phyloP scores from a whole-genome alignment of 1,284 basidiomycete genomes.

The Austroboletus novae-zelandiae region DNA sequence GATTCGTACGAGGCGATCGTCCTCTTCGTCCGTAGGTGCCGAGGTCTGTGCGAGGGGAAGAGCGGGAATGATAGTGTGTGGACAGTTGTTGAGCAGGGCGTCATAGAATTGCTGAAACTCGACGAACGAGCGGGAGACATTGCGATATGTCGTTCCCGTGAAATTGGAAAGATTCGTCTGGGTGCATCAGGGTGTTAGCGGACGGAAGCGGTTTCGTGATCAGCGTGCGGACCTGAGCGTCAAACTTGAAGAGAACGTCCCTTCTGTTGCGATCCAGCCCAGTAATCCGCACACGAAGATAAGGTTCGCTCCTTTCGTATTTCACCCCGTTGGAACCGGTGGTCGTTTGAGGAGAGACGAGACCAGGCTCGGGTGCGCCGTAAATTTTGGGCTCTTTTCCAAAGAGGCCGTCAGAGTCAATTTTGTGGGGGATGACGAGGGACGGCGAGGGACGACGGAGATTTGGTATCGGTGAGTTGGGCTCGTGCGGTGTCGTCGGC shows the following conservation, averaged over 20 bases:
- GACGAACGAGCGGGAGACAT: conserved; percentile 86
- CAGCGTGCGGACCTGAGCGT: conserved; percentile 72
- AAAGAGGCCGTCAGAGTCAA: conserved; percentile 54
- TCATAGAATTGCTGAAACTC: conserved; percentile 94
- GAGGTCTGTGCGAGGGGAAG: conserved; percentile 90
- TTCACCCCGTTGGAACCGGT: conserved; percentile 62
- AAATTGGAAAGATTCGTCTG: conserved; percentile 94
- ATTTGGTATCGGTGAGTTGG: conserved; percentile 49
- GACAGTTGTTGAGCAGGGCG: conserved; percentile 76
- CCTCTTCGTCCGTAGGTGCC: conserved; percentile 93
- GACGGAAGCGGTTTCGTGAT: not conserved
- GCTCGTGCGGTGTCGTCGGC: conserved; percentile 58
- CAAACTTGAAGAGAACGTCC: conserved; percentile 88
- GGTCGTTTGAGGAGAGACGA: conserved; percentile 69
- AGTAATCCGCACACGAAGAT: conserved; percentile 83
- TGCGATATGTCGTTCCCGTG: conserved; percentile 83
- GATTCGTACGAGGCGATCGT: conserved; percentile 89
- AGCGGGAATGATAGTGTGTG: conserved; percentile 90
- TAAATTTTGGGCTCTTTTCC: conserved; percentile 81
- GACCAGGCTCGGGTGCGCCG: conserved; percentile 75
- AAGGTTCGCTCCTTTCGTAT: conserved; percentile 75
- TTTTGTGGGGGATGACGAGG: conserved; percentile 43
- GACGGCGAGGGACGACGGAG: conserved; percentile 42
- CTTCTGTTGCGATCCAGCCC: conserved; percentile 90
- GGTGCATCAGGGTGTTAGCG: not conserved